Percentiles rank a stretch among this genome's conserved stretches.
Conservation (phyloP, 805 yeast genomes). For the Cyberlindnera misumaiensis region DNA sequence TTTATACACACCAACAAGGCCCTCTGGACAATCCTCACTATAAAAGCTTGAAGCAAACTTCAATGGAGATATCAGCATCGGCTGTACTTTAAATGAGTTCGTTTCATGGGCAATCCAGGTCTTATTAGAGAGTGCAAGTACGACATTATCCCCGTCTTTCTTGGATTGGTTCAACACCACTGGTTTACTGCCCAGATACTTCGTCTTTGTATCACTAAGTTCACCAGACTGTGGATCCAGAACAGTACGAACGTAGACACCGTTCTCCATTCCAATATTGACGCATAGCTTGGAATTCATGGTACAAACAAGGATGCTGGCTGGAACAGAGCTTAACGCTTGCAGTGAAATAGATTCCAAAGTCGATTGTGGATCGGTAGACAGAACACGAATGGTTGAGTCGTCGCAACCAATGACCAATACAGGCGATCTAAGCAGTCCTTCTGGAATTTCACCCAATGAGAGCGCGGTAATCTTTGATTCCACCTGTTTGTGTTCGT, state of each 20-base stretch:
- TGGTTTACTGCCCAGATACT: slow-evolving; percentile 67
- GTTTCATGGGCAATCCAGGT: slow-evolving; percentile 29
- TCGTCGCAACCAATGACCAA: slow-evolving; percentile 71
- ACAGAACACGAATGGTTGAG: slow-evolving; percentile 59
- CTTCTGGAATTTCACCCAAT: slow-evolving; percentile 42
- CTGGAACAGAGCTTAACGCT: slow-evolving; percentile 47
- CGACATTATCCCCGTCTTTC: slow-evolving; percentile 13
- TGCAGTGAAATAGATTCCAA: slow-evolving; percentile 60
- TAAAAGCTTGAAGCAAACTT: slow-evolving; percentile 45
- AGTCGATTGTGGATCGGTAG: slow-evolving; percentile 52
- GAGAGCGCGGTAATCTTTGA: slow-evolving; percentile 41
- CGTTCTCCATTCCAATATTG: slow-evolving; percentile 81
- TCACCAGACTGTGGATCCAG: slow-evolving; percentile 57
- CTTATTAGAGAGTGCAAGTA: slow-evolving; percentile 26
- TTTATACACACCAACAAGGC: slow-evolving; percentile 56
- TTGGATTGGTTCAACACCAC: slow-evolving; percentile 35
- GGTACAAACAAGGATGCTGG: slow-evolving; percentile 28
- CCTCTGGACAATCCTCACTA: slow-evolving; percentile 56
- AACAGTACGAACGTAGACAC: slow-evolving; percentile 62
- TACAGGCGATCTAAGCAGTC: slow-evolving; percentile 43
- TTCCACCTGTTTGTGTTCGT: slow-evolving; percentile 48
- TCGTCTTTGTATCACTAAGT: slow-evolving; percentile 54
- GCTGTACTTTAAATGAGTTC: slow-evolving; percentile 21
- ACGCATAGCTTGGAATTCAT: slow-evolving; percentile 29
- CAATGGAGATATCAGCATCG: slow-evolving; percentile 26